phyloP scores from a whole-genome alignment of 78 protist species.

The Anaeramoeba flamelloides region DNA sequence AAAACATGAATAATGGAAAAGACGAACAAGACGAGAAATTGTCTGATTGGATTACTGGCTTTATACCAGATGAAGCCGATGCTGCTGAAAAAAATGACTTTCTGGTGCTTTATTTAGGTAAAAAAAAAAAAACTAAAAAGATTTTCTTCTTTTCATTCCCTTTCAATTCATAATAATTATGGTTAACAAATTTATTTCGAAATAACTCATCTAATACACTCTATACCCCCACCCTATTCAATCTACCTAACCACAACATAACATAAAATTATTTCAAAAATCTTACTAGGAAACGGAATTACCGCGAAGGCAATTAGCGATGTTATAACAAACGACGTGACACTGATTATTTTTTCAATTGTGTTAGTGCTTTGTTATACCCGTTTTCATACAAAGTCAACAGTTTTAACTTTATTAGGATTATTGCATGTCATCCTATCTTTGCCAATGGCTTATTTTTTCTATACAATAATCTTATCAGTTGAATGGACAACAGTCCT shows the following conservation, averaged over 20 bases:
- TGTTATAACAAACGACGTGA: constrained; percentile 10
- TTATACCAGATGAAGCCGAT: neutral
- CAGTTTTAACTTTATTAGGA: constrained; percentile 15
- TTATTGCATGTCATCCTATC: constrained; percentile 19
- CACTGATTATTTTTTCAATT: constrained; percentile 6
- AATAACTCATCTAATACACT: no score
- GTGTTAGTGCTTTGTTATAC: constrained; percentile 18
- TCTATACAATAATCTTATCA: constrained; percentile 7
- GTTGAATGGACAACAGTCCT: neutral
- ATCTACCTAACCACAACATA: no score
- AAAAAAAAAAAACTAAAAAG: no score
- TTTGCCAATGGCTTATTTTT: constrained; percentile 18
- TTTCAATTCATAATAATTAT: no score
- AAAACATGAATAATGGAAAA: neutral
- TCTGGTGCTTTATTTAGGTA: constrained; percentile 1
- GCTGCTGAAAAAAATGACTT: neutral
- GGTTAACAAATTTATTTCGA: no score
- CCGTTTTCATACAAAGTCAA: constrained; percentile 4
- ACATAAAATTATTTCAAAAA: no score
- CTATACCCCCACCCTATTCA: no score
- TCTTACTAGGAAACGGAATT: constrained; percentile 8
- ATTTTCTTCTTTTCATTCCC: no score
- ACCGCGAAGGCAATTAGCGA: neutral
- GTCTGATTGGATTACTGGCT: neutral
- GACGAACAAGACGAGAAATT: neutral